phyloP scores from a whole-genome alignment of 2,329 filamentous ascomycete species.

The Verticillium dahliae region DNA sequence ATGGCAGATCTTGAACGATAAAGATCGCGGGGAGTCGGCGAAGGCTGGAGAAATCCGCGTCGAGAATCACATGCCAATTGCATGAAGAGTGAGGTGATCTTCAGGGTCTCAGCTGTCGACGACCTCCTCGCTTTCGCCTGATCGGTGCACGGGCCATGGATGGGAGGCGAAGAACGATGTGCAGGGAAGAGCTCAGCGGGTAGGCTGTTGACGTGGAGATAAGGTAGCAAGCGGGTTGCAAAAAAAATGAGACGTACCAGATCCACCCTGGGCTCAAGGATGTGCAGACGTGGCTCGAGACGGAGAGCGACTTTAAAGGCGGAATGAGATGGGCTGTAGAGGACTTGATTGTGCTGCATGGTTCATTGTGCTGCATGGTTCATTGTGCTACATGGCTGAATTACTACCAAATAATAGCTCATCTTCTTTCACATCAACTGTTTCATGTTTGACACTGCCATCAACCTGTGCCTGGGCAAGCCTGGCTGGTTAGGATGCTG shows the following conservation, averaged over 20 bases:
- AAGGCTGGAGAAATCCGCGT: not conserved
- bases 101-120: not conserved
- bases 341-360: too few species aligned
- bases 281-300: conserved; percentile 39
- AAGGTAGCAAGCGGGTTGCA: too few species aligned
- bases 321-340: not conserved
- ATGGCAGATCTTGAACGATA: not conserved
- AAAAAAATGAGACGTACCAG: too few species aligned
- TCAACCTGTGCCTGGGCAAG: too few species aligned
- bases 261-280: too few species aligned
- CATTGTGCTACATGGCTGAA: too few species aligned
- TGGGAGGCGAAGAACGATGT: not conserved
- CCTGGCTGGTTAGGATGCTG: too few species aligned
- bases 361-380: too few species aligned
- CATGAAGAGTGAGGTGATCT: not conserved
- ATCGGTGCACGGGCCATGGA: not conserved
- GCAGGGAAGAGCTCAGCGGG: not conserved
- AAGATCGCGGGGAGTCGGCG: not conserved
- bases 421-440: too few species aligned
- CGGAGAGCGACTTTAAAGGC: conserved; percentile 51
- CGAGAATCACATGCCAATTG: not conserved
- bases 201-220: not conserved
- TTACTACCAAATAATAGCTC: too few species aligned
- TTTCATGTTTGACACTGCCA: too few species aligned
- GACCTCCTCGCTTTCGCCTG: not conserved